Base-by-base conservation (phyloP, 345 rosid species). In the Linum lewisii region DNA sequence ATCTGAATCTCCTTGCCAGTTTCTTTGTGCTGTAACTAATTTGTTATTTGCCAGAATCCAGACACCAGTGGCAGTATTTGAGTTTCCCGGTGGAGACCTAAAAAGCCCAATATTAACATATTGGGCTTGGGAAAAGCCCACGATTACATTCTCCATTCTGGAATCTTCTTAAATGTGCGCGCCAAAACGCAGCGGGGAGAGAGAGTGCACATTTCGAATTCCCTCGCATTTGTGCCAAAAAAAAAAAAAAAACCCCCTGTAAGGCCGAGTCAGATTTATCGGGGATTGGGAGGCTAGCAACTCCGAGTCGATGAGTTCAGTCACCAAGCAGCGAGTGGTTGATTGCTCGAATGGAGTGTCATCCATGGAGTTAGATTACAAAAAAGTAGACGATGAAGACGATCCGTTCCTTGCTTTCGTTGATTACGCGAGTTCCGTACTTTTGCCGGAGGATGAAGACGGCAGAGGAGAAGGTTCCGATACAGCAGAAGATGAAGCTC, bases 351-450 rank as follows among this genome's bases (percentile, higher is more conserved):
- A 58, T 45, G 67, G 71, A 55, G 59, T 14, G 5, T 66, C 72
- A 51, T 21, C 68, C 69, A 79, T 80, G 77, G 80, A 79, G 60
- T 57, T 76, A 19, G 82, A 71, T 62, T 54, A 57, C 23, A 57
- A 52, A 37, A 36, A 52, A 18, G 50, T 24, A 54, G 71, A 29
- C 34, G 34, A 63, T 21, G 74, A 62, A 57, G 80, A 73, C 53
- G 96, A 85, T 50, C 79, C 78, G 16, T 87, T 93, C 74, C 82
- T 87, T n/a, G 77, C 83, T 24, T 84, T 93, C 70, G 63, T 93
- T 59, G 95, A 85, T 60, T 80, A 78, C 57, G 86, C 95, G 7
- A 75, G 79, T 75, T 71, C 88, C 8, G 72, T 71, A 71, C 62
- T 93, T 9, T 66, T 69, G 23, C 83, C 88, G 5, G 75, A 25